A percentile compares a stretch with the other conserved stretches of the same genome.
These are phyloP conservation scores for Beauveria sp. DNA, from an alignment of 2,329 filamentous ascomycete genomes.

Conservation along the genomic window DNA sequence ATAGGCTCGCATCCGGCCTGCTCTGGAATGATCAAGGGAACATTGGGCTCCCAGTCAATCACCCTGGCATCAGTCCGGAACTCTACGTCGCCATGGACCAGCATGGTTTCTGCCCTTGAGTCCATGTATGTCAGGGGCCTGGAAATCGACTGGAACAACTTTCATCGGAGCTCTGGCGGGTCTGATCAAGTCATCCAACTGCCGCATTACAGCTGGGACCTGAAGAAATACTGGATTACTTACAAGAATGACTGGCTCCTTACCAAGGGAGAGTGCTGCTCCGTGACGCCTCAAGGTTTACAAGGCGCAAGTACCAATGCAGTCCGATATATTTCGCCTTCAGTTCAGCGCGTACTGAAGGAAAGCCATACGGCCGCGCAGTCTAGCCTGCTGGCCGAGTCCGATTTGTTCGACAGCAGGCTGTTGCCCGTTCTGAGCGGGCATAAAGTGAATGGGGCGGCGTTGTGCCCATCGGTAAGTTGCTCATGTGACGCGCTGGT, in stretches of 20 bases:
- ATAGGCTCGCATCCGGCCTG: constrained; percentile 65
- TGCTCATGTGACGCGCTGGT: not conserved
- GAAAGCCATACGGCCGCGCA: not conserved
- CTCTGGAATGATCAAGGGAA: constrained; percentile 56
- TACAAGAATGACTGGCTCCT: constrained; percentile 62
- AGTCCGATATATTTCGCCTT: not conserved
- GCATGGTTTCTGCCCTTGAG: not conserved
- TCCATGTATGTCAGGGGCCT: constrained; percentile 52
- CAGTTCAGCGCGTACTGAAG: not conserved
- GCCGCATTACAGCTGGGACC: constrained; percentile 62
- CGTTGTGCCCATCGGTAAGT: not conserved
- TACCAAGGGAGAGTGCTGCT: constrained; percentile 42
- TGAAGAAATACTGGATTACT: constrained; percentile 60
- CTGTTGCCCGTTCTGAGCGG: not conserved
- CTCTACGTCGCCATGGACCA: not conserved
- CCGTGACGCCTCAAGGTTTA: not conserved
- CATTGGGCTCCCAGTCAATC: constrained; percentile 31
- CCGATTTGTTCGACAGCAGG: not conserved
- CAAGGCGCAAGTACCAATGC: not conserved
- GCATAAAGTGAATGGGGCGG: not conserved
- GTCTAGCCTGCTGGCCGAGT: constrained; percentile 12
- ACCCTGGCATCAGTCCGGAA: not conserved
- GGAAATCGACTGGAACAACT: constrained; percentile 62
- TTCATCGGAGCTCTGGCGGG: constrained; percentile 41
- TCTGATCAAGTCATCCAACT: constrained; percentile 46